Conservation (phyloP, 306 rosid species). For the Cyclanthera cordifolia region DNA sequence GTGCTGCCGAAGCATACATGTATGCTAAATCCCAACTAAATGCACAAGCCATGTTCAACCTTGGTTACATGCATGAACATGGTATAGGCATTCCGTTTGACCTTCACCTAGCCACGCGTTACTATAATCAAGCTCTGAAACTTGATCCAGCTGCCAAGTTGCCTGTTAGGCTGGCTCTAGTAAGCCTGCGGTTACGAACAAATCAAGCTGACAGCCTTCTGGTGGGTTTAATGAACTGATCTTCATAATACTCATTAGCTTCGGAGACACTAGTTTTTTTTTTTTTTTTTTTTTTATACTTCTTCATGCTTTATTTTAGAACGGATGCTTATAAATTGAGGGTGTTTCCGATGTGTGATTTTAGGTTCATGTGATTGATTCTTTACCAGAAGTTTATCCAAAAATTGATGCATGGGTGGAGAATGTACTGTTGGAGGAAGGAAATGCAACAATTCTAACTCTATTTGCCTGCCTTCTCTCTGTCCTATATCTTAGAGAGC, state of each 20-base stretch:
- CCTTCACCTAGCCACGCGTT: slow-evolving; percentile 87
- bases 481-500: slow-evolving; percentile 81
- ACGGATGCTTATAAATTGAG: neutral
- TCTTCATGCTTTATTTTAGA: neutral
- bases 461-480: slow-evolving; percentile 78
- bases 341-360: neutral
- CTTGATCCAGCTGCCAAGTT: slow-evolving; percentile 67
- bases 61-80: slow-evolving; percentile 95
- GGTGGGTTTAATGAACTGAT: slow-evolving; percentile 42
- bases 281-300: no score
- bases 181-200: slow-evolving; percentile 77
- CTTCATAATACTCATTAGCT: neutral
- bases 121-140: slow-evolving; percentile 81
- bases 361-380: slow-evolving; percentile 75
- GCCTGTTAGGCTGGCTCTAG: slow-evolving; percentile 73
- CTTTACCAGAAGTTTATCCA: slow-evolving; percentile 67
- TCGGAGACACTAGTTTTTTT: neutral
- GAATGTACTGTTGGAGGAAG: slow-evolving; percentile 79
- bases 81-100: slow-evolving; percentile 91
- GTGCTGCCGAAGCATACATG: slow-evolving; percentile 93
- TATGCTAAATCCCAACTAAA: slow-evolving; percentile 84
- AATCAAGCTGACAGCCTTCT: slow-evolving; percentile 58
- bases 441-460: slow-evolving; percentile 85
- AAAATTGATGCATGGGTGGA: slow-evolving; percentile 79
- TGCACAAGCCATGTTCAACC: slow-evolving; percentile 98